Base-by-base conservation (phyloP, 2,329 filamentous ascomycete genomes). In the Penicillium sclerotiorum region DNA sequence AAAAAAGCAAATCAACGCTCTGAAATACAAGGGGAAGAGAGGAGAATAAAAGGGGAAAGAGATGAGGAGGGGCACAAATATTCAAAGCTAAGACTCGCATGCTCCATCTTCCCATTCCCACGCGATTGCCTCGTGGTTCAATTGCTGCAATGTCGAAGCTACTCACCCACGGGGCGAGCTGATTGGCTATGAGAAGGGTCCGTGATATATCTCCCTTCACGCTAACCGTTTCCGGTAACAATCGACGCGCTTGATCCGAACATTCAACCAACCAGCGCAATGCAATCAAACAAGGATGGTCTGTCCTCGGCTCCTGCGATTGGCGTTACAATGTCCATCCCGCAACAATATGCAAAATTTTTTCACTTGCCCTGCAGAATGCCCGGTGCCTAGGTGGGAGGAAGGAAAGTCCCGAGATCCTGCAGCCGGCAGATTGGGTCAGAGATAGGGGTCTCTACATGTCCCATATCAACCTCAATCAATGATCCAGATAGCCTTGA, bases 171-270 rank as follows among this genome's bases (percentile, higher is more conserved):
- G 40, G 22, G 40, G 40, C 13, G 11, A n/a, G 27, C 27, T 43
- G 40, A 43, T 43, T 43, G 40, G 40, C 18, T 33, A 21, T 32
- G 13, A 30, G 11, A 12, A 43, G 8, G 40, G 40, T 43, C 40
- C 27, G 40, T 43, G 40, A 23, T 4, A 42, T 22, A 27, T 42
- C 3, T 9, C 28, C 5, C 3, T 15, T 22, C 7, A 12, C 11
- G 15, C 43, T 37, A 46, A 30, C 43, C 35, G 6, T 2, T 28
- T 22, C 4, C 1, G 33, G 43, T 2, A 45, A 37, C 17, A 25
- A 37, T 45, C 32, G 11, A 23, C 15, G 25, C 25, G 3, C 25
- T 28, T 28, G 25, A 28, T 9, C 25, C 25, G 25, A 8, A 28
- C 3, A 27, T 27, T 25, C 21, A 27, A 25, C 37, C 37, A 40